Conservation (phyloP, 352 stramenopile species). For the Globisporangium carolinianum region DNA sequence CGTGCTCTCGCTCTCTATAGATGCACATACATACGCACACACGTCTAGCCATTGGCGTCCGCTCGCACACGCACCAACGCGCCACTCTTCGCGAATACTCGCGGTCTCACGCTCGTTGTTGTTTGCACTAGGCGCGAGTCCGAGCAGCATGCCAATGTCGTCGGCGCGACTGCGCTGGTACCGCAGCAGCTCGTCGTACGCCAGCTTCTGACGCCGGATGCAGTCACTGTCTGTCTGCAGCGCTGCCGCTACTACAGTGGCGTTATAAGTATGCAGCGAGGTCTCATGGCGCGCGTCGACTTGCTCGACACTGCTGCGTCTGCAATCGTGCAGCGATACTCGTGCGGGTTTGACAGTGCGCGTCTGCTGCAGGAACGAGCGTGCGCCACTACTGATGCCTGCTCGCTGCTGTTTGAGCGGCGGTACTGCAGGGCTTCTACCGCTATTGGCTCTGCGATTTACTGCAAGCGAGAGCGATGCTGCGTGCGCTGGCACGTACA, state of each 20-base stretch:
- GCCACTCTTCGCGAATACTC: constrained; percentile 34
- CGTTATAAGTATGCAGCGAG: not conserved
- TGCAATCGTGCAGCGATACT: not conserved
- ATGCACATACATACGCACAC: not conserved
- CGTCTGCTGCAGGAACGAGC: not conserved
- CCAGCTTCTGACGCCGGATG: constrained; percentile 17
- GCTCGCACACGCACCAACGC: constrained; percentile 14
- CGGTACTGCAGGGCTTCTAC: not conserved
- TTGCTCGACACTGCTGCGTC: not conserved
- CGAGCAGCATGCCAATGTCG: constrained; percentile 18
- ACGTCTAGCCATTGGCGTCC: not conserved
- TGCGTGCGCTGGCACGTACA: not conserved
- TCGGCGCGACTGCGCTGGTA: constrained; percentile 25
- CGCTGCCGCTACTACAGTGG: not conserved
- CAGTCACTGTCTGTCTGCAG: constrained; percentile 7
- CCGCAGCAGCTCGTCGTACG: constrained; percentile 31
- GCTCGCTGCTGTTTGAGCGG: not conserved
- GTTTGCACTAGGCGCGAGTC: not conserved
- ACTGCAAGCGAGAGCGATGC: not conserved
- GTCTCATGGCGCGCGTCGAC: constrained; percentile 7
- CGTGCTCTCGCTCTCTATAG: too few relatives aligned
- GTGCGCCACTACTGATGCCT: not conserved
- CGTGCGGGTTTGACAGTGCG: not conserved
- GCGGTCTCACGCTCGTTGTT: constrained; percentile 8
- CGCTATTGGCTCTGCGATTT: not conserved